A percentile compares a stretch with the other conserved stretches of the same genome.
These are phyloP conservation scores for Arxiozyma telluris DNA, from an alignment of 1,139 yeast species.

Conservation along the genomic window DNA sequence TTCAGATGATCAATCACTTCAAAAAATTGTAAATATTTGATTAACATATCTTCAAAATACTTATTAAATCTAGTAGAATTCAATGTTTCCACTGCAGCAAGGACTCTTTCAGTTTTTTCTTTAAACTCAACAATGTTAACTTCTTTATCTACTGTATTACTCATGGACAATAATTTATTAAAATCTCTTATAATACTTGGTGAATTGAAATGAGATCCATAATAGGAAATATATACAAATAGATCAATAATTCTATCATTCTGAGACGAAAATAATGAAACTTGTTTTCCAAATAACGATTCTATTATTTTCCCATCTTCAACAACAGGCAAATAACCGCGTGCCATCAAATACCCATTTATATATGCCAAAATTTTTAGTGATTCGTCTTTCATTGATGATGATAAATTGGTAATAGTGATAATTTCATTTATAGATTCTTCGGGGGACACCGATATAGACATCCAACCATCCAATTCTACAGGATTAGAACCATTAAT, in stretches of 20 bases:
- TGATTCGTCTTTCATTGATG: slow-evolving; percentile 39
- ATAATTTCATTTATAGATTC: slow-evolving; percentile 68
- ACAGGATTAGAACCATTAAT: slow-evolving; percentile 63
- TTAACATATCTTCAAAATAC: slow-evolving; percentile 17
- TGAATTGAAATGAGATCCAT: slow-evolving; percentile 60
- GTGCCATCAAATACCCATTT: slow-evolving; percentile 57
- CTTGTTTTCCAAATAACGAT: slow-evolving; percentile 24
- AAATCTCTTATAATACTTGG: slow-evolving; percentile 52
- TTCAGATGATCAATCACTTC: slow-evolving; percentile 7
- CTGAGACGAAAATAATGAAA: slow-evolving; percentile 27
- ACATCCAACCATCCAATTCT: slow-evolving; percentile 53
- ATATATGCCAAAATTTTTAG: slow-evolving; percentile 51
- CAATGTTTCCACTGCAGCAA: slow-evolving; percentile 13
- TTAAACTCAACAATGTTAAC: slow-evolving; percentile 4
- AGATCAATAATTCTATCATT: slow-evolving; percentile 34
- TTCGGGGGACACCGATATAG: slow-evolving; percentile 66
- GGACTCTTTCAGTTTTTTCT: slow-evolving; percentile 8
- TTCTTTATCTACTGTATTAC: slow-evolving; percentile 5
- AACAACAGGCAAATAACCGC: slow-evolving; percentile 33
- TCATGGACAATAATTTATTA: slow-evolving; percentile 37
- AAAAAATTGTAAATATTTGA: slow-evolving; percentile 15
- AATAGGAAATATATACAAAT: slow-evolving; percentile 55
- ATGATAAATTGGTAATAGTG: slow-evolving; percentile 48
- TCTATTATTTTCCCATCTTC: slow-evolving; percentile 34
- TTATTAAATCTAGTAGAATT: slow-evolving; percentile 12